Evolutionary conservation across 1,139 yeast species (phyloP).

Genomic region (Yamadazyma mexicana): DNA sequence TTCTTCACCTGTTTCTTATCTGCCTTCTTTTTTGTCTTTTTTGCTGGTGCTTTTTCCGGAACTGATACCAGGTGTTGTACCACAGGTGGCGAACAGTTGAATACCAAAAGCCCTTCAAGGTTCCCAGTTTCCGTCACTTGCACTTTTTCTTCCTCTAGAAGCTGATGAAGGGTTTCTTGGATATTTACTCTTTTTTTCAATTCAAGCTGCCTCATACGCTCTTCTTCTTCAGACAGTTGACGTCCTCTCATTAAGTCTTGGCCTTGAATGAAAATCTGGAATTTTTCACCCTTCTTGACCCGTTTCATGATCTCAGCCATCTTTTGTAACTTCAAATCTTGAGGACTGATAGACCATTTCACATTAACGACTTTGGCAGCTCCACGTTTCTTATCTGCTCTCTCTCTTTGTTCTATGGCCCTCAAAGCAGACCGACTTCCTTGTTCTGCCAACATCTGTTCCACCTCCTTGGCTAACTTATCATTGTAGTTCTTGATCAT

Average conservation of each 20-base stretch:
- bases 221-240: constrained; percentile 9
- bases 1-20: constrained; percentile 9
- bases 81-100: constrained; percentile 20
- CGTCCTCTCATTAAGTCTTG: constrained; percentile 13
- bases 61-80: constrained; percentile 5
- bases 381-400: constrained; percentile 36
- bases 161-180: constrained; percentile 21
- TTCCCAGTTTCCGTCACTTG: constrained; percentile 32
- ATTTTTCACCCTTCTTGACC: constrained; percentile 35
- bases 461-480: constrained; percentile 32
- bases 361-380: constrained; percentile 35
- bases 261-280: constrained; percentile 30
- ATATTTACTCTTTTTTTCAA: constrained; percentile 32
- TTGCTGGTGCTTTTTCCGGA: constrained; percentile 14
- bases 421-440: constrained; percentile 38
- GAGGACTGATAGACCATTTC: constrained; percentile 40
- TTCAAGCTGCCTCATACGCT: constrained; percentile 22
- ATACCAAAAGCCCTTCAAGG: constrained; percentile 20
- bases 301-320: constrained; percentile 32
- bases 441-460: constrained; percentile 30
- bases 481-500: constrained; percentile 37
- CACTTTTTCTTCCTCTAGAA: constrained; percentile 33
- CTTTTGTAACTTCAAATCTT: constrained; percentile 43
- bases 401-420: constrained; percentile 29
- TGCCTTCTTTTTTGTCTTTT: constrained; percentile 15